Percentiles rank a stretch among this genome's conserved stretches.
Conservation (phyloP, 345 rosid species). For the Cardiospermum halicacabum region DNA sequence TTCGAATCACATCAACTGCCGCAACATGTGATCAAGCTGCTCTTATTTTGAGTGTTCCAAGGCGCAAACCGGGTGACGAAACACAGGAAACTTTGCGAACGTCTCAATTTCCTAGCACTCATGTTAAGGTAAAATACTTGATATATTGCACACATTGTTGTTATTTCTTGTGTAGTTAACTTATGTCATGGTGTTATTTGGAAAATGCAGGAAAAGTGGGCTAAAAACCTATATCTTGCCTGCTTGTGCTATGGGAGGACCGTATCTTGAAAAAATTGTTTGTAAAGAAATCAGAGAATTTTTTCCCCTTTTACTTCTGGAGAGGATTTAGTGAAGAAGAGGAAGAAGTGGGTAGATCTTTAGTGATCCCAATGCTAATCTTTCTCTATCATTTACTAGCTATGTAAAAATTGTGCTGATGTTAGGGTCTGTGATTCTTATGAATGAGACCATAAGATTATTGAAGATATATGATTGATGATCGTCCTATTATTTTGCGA, state of each 20-base stretch:
- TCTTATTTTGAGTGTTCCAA: constrained; percentile 80
- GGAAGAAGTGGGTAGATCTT: neutral
- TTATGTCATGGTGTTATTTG: neutral
- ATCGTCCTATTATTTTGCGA: too few relatives aligned
- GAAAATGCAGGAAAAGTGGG: constrained; percentile 74
- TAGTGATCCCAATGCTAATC: constrained; percentile 1
- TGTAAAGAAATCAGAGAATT: neutral
- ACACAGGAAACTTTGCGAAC: constrained; percentile 97
- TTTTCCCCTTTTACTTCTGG: neutral
- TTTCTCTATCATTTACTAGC: neutral
- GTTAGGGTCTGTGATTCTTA: neutral
- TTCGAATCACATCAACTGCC: constrained; percentile 88
- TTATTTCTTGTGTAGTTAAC: neutral
- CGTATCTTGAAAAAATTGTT: constrained; percentile 45
- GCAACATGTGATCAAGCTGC: constrained; percentile 95
- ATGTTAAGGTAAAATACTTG: constrained; percentile 65
- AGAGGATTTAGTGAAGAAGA: neutral
- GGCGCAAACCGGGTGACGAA: constrained; percentile 75
- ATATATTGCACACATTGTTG: too few relatives aligned
- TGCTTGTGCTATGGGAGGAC: constrained; percentile 77
- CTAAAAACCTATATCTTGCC: constrained; percentile 73
- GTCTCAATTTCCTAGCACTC: constrained; percentile 89
- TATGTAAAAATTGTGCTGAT: neutral
- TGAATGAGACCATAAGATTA: neutral
- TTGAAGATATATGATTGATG: too few relatives aligned